Evolutionary conservation across 75 land plant genomes (phyloP).

Genomic region (Adiantum capillusveneris): DNA sequence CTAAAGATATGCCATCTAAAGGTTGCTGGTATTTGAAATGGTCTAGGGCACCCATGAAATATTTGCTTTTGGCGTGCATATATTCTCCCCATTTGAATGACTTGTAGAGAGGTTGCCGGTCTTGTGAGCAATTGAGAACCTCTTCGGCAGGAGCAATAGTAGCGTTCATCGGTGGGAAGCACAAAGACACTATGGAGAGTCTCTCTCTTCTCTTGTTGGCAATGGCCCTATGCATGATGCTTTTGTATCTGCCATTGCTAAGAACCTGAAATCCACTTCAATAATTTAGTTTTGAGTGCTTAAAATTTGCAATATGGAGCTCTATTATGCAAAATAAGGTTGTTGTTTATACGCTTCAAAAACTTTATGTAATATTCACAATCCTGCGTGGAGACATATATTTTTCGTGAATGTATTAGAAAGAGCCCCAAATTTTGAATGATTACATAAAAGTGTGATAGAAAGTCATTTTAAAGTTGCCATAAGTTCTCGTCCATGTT

Average conservation of each 20-base stretch:
- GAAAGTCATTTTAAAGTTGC: no score
- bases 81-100: background rate
- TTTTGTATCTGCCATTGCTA: slow-evolving; percentile 30
- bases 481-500: no score
- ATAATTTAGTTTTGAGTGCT: no score
- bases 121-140: background rate
- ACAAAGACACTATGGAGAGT: slow-evolving; percentile 1
- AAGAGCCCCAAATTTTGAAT: no score
- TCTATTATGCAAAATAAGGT: no score
- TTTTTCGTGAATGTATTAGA: no score
- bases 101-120: background rate
- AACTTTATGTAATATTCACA: no score
- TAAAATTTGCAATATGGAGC: no score
- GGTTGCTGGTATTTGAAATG: background rate
- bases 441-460: no score
- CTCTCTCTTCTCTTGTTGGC: background rate
- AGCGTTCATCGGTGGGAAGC: background rate
- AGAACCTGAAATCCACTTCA: slow-evolving; percentile 17
- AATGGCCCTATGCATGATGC: slow-evolving; percentile 18
- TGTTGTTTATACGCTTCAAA: no score
- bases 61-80: background rate
- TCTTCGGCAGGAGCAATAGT: background rate
- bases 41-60: slow-evolving; percentile 2
- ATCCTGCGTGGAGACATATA: no score
- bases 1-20: no score